Conservation (phyloP, 2,329 filamentous ascomycete genomes). For the Xylariaceae sp. region DNA sequence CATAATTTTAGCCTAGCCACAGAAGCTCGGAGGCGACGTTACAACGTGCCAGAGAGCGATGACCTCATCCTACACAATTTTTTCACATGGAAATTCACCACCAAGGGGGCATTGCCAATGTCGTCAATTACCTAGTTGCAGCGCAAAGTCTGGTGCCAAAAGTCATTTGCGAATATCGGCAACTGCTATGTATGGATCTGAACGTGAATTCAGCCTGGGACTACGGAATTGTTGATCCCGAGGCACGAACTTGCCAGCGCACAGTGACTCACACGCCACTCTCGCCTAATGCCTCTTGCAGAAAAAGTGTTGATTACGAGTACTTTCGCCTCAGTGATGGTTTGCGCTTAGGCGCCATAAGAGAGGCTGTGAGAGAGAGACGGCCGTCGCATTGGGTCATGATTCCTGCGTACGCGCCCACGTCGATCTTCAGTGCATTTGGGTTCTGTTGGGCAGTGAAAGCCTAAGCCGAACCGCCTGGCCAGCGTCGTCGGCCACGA, state of each 20-base stretch:
- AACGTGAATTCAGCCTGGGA: not conserved
- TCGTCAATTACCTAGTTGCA: not conserved
- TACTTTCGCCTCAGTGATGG: not conserved
- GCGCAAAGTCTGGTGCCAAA: not conserved
- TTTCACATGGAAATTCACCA: not conserved
- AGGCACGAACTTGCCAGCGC: slow-evolving; percentile 11
- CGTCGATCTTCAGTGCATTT: slow-evolving; percentile 2
- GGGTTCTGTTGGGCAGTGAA: slow-evolving; percentile 12
- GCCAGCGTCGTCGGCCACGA: not conserved
- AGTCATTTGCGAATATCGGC: not conserved
- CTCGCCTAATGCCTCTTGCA: not conserved
- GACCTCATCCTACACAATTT: slow-evolving; percentile 11
- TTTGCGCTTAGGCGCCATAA: not conserved
- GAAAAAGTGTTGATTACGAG: not conserved
- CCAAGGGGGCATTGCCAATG: not conserved
- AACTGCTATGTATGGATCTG: not conserved
- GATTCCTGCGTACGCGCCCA: slow-evolving; percentile 3
- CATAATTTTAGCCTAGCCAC: slow-evolving; percentile 16
- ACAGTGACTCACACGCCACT: slow-evolving; percentile 13
- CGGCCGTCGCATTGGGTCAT: slow-evolving; percentile 3
- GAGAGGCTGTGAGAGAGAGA: not conserved
- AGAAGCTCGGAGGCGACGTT: slow-evolving; percentile 5
- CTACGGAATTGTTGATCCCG: not conserved
- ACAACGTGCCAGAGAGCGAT: slow-evolving; percentile 14
- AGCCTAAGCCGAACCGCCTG: slow-evolving; percentile 7